Evolutionary conservation across 208 protist species (phyloP), one percentile per base, ranked within the genome.

Genomic region (Chromosphaera perkinsii): DNA sequence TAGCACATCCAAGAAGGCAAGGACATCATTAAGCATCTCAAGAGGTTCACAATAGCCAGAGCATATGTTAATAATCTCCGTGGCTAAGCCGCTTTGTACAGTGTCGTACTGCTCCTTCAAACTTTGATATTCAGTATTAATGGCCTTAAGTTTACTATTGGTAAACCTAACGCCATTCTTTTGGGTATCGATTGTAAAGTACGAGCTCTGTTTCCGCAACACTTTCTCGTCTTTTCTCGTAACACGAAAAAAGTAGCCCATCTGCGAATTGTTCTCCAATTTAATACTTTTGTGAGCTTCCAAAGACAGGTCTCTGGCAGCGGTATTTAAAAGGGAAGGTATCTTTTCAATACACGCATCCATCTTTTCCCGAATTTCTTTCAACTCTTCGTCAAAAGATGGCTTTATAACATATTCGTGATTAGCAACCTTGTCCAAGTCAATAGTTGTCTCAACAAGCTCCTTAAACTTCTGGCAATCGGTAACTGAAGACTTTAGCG

Each of bases 1-100:
- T 62, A 92, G 93, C 12, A 97, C 90, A 71, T 98, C 95, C 42
- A 99, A 65, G 5, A 77, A 49, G 0, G 94, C 87, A 24, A 99
- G 70, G 0, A 97, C 45, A 45, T 89, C 80, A 73, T 88, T 91
- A 14, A 91, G 77, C 51, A 94, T 84, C 64, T 96, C 90, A 31
- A 99, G 81, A 4, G 95, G 77, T 1, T 92, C 91, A 9, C 89
- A 57, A 74, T 97, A 98, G 2, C 73, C 82, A 1, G 57, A 7
- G 22, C 33, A 17, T 9, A 68, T 29, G n/a, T 1, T 80, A 3
- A 95, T 76, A 24, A 95, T 79, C 69, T 95, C 93, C 3, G 71
- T 55, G 47, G 94, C 91, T 24, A 97, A 78, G 26, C 76, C 78
- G 24, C 82, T 56, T 57, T 84, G 77, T 66, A 71, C 90, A n/a